A percentile compares a stretch with the other conserved stretches of the same genome.
Conservation (phyloP, 768 basidiomycete species). For the Terana coerulea region DNA sequence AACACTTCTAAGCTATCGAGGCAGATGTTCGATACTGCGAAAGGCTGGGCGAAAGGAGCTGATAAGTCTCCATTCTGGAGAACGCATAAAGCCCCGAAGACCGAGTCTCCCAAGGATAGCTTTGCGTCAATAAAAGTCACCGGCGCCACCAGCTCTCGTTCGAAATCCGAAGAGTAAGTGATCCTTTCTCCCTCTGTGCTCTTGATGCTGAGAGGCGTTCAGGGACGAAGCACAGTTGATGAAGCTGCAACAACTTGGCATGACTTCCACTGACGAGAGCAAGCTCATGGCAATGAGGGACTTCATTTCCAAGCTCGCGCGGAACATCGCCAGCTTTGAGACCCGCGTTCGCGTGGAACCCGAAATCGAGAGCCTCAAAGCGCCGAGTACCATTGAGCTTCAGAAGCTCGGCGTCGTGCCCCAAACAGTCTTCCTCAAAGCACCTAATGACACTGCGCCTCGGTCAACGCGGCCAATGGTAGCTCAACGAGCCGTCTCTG, state of each 20-base stretch:
- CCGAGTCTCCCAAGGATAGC: constrained; percentile 70
- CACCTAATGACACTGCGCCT: constrained; percentile 34
- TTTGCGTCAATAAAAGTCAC: constrained; percentile 60
- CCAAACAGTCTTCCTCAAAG: constrained; percentile 83
- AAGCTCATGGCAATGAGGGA: constrained; percentile 89
- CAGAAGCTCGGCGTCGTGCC: constrained; percentile 88
- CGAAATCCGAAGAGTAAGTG: constrained; percentile 76
- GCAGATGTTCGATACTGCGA: constrained; percentile 78
- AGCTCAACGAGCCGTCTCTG: constrained; percentile 15
- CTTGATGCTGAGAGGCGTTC: constrained; percentile 8
- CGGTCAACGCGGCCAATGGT: constrained; percentile 36
- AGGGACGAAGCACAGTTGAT: constrained; percentile 77
- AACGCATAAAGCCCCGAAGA: constrained; percentile 46
- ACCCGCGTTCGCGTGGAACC: constrained; percentile 60
- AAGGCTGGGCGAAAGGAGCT: constrained; percentile 84
- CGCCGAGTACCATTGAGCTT: constrained; percentile 68
- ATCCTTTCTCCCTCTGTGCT: not conserved
- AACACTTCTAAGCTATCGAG: constrained; percentile 53
- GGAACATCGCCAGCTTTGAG: constrained; percentile 67
- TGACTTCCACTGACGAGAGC: constrained; percentile 74
- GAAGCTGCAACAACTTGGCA: constrained; percentile 84
- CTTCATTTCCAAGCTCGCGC: constrained; percentile 81
- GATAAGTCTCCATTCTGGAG: constrained; percentile 83
- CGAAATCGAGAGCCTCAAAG: constrained; percentile 61
- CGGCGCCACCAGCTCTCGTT: constrained; percentile 42